Evolutionary conservation across 176 grass and related monocot species (phyloP).

Genomic region (Otatea glauca): DNA sequence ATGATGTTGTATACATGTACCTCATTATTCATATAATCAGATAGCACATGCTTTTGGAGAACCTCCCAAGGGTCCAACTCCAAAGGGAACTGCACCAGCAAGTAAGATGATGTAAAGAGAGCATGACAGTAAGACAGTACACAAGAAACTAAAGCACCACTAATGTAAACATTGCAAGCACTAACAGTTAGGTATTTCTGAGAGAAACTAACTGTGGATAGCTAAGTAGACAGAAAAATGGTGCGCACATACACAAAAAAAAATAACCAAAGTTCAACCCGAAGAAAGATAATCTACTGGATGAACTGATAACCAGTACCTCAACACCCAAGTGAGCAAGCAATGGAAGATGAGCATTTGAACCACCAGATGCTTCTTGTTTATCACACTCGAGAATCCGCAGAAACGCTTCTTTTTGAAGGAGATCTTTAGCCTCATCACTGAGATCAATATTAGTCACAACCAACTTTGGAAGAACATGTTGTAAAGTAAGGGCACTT

Average conservation of each 20-base stretch:
- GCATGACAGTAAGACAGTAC: slow-evolving; percentile 1
- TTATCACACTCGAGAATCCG: slow-evolving; percentile 80
- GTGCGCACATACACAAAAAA: background rate
- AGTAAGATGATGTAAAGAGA: slow-evolving; percentile 38
- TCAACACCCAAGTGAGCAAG: slow-evolving; percentile 90
- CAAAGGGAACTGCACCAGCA: slow-evolving; percentile 81
- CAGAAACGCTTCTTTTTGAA: slow-evolving; percentile 83
- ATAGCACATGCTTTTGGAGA: slow-evolving; percentile 82
- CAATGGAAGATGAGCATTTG: slow-evolving; percentile 64
- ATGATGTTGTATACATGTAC: slow-evolving; percentile 47
- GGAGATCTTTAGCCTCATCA: slow-evolving; percentile 82
- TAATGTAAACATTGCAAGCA: slow-evolving; percentile 22
- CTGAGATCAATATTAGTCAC: slow-evolving; percentile 75
- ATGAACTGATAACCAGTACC: slow-evolving; percentile 58
- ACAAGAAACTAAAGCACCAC: slow-evolving; percentile 32
- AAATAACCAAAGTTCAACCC: slow-evolving; percentile 28
- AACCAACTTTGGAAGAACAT: slow-evolving; percentile 85
- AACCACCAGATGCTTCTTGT: slow-evolving; percentile 67
- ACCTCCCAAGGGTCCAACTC: slow-evolving; percentile 87
- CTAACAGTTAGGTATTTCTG: background rate
- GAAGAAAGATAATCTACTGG: slow-evolving; percentile 27
- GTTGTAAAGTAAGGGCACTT: slow-evolving; percentile 43
- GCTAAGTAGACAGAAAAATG: background rate
- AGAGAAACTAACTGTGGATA: slow-evolving; percentile 2
- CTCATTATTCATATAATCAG: slow-evolving; percentile 86